Conservation (phyloP, 768 basidiomycete species). For the Mycena metata region DNA sequence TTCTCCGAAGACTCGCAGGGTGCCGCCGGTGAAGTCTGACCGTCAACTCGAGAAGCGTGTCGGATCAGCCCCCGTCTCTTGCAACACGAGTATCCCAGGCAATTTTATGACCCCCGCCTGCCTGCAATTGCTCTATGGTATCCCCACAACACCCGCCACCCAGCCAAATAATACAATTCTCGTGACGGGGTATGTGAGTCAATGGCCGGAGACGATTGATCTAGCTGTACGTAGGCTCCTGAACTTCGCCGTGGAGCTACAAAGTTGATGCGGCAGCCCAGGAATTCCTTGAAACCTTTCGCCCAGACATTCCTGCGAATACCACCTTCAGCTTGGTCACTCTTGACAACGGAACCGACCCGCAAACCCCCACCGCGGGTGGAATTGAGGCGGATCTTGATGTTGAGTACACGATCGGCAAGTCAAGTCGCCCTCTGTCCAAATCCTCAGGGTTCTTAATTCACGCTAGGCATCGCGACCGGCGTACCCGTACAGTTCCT, state of each 20-base stretch:
- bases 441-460: constrained; percentile 2
- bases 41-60: constrained; percentile 17
- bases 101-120: constrained; percentile 49
- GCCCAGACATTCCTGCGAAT: constrained; percentile 38
- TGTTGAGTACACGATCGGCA: constrained; percentile 37
- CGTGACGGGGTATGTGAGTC: constrained; percentile 40
- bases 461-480: constrained; percentile 18
- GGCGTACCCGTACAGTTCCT: constrained; percentile 19
- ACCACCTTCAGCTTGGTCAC: constrained; percentile 41
- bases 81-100: constrained; percentile 35
- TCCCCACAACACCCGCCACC: constrained; percentile 47
- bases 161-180: constrained; percentile 46
- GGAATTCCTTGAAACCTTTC: constrained; percentile 38
- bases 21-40: constrained; percentile 27
- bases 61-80: constrained; percentile 42
- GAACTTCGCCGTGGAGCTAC: neutral
- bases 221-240: constrained; percentile 26
- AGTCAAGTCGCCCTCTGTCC: constrained; percentile 7
- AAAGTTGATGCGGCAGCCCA: constrained; percentile 11
- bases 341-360: constrained; percentile 42
- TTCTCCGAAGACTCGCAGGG: constrained; percentile 35
- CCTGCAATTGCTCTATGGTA: constrained; percentile 41
- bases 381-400: constrained; percentile 22
- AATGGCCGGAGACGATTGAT: constrained; percentile 31
- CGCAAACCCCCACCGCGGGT: constrained; percentile 30